phyloP scores from a whole-genome alignment of 768 basidiomycete species.

The Phlebiopsis gigantea region DNA sequence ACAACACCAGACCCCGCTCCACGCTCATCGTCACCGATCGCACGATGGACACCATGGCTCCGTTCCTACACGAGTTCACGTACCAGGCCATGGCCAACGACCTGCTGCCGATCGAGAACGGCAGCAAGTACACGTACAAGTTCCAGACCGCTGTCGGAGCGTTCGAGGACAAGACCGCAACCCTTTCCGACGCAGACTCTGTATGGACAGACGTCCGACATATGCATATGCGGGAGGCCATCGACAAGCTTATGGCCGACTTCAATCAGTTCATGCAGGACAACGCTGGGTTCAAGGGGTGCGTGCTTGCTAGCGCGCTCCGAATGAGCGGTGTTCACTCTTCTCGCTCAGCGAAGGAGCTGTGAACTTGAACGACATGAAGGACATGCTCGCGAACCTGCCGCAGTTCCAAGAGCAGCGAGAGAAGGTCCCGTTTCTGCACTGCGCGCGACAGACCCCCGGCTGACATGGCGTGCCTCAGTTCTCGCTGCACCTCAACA shows the following conservation, averaged over 20 bases:
- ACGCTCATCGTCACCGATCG: constrained; percentile 92
- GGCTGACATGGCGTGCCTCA: constrained; percentile 30
- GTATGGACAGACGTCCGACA: constrained; percentile 94
- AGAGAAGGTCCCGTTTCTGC: constrained; percentile 60
- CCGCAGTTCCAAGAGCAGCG: constrained; percentile 94
- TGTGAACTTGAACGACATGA: constrained; percentile 93
- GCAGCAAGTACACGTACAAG: constrained; percentile 88
- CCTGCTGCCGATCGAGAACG: constrained; percentile 82
- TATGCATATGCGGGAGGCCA: constrained; percentile 98
- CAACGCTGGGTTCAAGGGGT: constrained; percentile 93
- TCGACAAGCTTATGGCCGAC: constrained; percentile 94
- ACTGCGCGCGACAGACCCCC: not conserved
- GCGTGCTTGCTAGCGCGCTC: constrained; percentile 16
- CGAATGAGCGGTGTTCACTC: not conserved
- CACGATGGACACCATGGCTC: constrained; percentile 90
- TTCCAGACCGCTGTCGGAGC: constrained; percentile 86
- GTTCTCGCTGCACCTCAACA: constrained; percentile 95
- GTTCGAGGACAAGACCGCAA: constrained; percentile 84
- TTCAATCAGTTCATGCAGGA: constrained; percentile 94
- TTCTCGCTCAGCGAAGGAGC: constrained; percentile 57
- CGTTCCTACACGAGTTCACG: constrained; percentile 94
- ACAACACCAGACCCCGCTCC: constrained; percentile 55
- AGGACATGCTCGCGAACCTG: constrained; percentile 94
- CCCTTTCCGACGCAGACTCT: constrained; percentile 78
- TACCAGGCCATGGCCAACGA: constrained; percentile 99